Evolutionary conservation across 306 rosid species (phyloP).

Genomic region (Inga leiocalycina): DNA sequence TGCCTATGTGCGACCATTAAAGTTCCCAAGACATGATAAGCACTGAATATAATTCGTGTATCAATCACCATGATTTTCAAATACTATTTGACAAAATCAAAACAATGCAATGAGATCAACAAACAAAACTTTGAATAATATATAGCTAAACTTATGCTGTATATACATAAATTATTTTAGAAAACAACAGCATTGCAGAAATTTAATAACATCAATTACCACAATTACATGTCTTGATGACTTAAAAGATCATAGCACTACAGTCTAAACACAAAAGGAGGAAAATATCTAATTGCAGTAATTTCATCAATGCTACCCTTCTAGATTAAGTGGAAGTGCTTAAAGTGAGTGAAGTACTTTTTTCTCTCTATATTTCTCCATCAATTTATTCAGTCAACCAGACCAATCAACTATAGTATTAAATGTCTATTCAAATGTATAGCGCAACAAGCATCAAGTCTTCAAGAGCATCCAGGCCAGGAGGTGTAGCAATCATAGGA

Average conservation of each 20-base stretch:
- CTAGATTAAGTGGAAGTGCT: background rate
- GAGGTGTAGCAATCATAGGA: constrained; percentile 96
- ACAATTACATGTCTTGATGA: background rate
- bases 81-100: background rate
- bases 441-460: background rate
- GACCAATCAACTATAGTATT: constrained; percentile 1
- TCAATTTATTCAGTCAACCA: constrained; percentile 16
- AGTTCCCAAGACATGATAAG: background rate
- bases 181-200: background rate
- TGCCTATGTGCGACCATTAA: constrained; percentile 1
- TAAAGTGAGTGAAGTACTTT: background rate
- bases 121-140: background rate
- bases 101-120: background rate
- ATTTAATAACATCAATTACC: background rate
- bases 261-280: background rate
- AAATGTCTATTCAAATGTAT: background rate
- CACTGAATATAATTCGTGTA: background rate
- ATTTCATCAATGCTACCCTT: background rate
- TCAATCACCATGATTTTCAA: background rate
- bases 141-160: background rate
- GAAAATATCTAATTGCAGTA: background rate
- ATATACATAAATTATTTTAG: background rate
- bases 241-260: background rate
- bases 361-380: background rate
- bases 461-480: constrained; percentile 75